phyloP scores from a whole-genome alignment of 2,329 filamentous ascomycete genomes.

The Talaromyces sp. region DNA sequence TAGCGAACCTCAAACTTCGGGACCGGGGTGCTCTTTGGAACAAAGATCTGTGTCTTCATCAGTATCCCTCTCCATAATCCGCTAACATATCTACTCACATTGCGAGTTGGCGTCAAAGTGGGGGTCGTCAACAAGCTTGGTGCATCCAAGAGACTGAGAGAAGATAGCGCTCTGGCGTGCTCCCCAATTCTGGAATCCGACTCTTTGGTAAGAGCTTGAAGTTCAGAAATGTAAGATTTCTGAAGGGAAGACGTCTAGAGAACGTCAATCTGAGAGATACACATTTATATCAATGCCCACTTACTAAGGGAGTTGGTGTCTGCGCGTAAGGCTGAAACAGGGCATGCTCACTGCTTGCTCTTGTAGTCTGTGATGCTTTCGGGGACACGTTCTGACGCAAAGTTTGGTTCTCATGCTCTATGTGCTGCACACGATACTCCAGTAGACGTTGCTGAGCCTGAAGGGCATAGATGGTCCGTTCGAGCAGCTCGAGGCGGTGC shows the following conservation, averaged over 20 bases:
- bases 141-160: conserved; percentile 14
- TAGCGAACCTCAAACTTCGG: neutral
- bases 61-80: neutral
- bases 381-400: neutral
- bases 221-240: neutral
- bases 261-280: neutral
- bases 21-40: neutral
- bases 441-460: conserved; percentile 18
- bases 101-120: conserved; percentile 8
- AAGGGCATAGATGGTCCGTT: conserved; percentile 14
- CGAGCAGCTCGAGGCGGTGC: conserved; percentile 16
- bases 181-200: neutral
- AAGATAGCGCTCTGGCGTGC: neutral
- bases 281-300: neutral
- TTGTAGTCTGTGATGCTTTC: neutral
- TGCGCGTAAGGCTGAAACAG: neutral
- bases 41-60: neutral
- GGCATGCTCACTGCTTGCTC: neutral
- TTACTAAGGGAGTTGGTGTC: neutral
- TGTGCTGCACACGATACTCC: conserved; percentile 16
- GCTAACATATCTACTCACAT: neutral
- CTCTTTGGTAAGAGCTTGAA: neutral
- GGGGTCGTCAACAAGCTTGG: conserved; percentile 11
- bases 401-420: conserved; percentile 10
- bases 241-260: neutral